A percentile compares a stretch with the other conserved stretches of the same genome.
Evolutionary conservation across 805 yeast genomes (phyloP).

Genomic region (Debaryomyces prosopidis): DNA sequence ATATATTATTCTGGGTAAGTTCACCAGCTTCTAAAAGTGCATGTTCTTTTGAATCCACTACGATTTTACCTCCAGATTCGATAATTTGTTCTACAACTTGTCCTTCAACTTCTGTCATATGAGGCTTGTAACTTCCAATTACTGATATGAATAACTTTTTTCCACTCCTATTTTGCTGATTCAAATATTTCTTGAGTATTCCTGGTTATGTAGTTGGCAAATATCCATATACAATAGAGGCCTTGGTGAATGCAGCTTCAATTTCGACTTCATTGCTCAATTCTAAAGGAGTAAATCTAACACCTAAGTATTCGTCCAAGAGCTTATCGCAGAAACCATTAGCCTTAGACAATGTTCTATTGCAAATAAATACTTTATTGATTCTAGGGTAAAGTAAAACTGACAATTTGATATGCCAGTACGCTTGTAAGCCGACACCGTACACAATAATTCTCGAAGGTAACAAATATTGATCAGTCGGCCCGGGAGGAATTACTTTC

Average conservation of each 20-base stretch:
- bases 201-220: slow-evolving; percentile 58
- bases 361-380: slow-evolving; percentile 43
- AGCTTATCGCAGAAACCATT: slow-evolving; percentile 26
- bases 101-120: slow-evolving; percentile 62
- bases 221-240: slow-evolving; percentile 58
- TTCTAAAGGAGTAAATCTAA: no score
- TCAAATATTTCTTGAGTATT: background rate
- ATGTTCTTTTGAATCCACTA: slow-evolving; percentile 65
- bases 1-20: slow-evolving; percentile 46
- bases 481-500: slow-evolving; percentile 23
- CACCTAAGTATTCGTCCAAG: no score
- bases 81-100: slow-evolving; percentile 33
- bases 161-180: no score
- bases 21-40: slow-evolving; percentile 66
- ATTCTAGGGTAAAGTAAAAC: slow-evolving; percentile 38
- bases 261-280: slow-evolving; percentile 15
- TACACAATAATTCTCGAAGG: slow-evolving; percentile 38
- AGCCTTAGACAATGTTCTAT: slow-evolving; percentile 45
- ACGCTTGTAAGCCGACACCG: slow-evolving; percentile 66
- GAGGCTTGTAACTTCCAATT: slow-evolving; percentile 69
- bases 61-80: slow-evolving; percentile 39
- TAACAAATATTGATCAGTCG: slow-evolving; percentile 19
- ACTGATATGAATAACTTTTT: slow-evolving; percentile 47
- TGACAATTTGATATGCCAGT: slow-evolving; percentile 58
- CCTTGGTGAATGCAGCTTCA: slow-evolving; percentile 24